Base-by-base conservation (phyloP, 2,329 filamentous ascomycete species). In the Verruconis gallopava region DNA sequence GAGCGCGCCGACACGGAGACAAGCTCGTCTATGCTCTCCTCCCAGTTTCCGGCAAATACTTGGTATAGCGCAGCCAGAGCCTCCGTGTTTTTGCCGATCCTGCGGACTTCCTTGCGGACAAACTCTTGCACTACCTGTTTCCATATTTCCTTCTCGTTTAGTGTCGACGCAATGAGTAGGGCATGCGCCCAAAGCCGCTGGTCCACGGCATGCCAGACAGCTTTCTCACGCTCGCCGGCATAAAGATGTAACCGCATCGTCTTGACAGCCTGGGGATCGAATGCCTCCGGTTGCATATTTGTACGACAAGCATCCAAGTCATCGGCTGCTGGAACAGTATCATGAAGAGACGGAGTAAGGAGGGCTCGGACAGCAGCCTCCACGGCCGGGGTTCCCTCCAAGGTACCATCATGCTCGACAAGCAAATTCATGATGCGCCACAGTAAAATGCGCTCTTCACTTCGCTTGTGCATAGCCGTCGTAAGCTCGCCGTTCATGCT, bases 151-250 rank as follows among this genome's bases (percentile, higher is more conserved):
- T 67, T 70, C 17, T 85, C 82, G 37, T 41, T 17, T 3, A 83
- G 68, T 1, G 85, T 91, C 4, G 62, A 93, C 59, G 91, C 81
- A 25, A 98, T 80, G 15, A 98, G 69, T 72, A 98, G 82, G 3
- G 91, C 93, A 59, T 98, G 93, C 2, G 85, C 91, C 93, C 93
- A 98, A 2, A 98, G 67, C 38, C 88, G 77, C 58, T 88, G 86
- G 58, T 98, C 91, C 21, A 86, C 89, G 3, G 91, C 88, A 48
- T 81, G 72, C 89, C 89, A 96, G 0, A 93, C 83, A 4, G 91
- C 91, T 50, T 88, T 85, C 54, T 95, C 86, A 17, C 86, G 76
- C 37, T 96, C 80, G 6, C 93, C 91, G 42, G 75, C 67, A 5
- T 93, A 68, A 3, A 98, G 71, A 52, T 77, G 70, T 36, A 71